Percentiles rank a stretch among this genome's conserved stretches.
Conservation (phyloP, 1,284 basidiomycete species). For the Wolfiporia cocos region DNA sequence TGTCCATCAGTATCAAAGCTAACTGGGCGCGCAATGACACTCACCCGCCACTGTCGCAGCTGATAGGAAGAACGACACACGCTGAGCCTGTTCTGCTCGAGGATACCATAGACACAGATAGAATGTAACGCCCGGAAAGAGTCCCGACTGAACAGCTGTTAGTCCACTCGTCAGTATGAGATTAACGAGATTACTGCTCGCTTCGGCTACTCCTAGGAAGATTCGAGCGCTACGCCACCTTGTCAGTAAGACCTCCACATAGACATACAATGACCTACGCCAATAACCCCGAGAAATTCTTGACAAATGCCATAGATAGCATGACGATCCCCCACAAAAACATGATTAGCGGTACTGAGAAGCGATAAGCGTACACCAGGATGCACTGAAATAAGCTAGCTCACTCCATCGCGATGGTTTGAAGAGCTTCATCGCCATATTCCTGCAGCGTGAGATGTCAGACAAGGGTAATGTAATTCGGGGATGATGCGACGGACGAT, state of each 20-base stretch:
- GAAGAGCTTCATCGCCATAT: slow-evolving; percentile 3
- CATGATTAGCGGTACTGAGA: slow-evolving; percentile 4
- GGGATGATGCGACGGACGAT: neutral
- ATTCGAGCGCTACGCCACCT: neutral
- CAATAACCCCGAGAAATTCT: slow-evolving; percentile 2
- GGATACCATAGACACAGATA: slow-evolving; percentile 2
- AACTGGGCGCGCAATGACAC: neutral
- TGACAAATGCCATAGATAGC: slow-evolving; percentile 3
- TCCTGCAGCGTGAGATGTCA: neutral
- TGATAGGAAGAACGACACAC: neutral
- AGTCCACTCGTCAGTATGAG: neutral
- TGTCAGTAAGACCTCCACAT: neutral
- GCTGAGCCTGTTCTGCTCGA: neutral
- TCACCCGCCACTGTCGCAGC: neutral
- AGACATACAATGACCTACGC: neutral
- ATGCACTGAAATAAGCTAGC: too few species aligned
- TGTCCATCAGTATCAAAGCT: neutral
- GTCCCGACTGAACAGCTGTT: neutral
- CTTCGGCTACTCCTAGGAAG: neutral
- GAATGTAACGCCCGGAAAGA: neutral
- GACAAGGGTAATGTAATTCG: neutral
- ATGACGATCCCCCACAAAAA: slow-evolving; percentile 4
- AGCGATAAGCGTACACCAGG: too few species aligned
- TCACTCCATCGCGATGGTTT: slow-evolving; percentile 5
- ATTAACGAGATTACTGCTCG: too few species aligned